Conservation (phyloP, 208 protist species). For the Wallacemonas collosoma region DNA sequence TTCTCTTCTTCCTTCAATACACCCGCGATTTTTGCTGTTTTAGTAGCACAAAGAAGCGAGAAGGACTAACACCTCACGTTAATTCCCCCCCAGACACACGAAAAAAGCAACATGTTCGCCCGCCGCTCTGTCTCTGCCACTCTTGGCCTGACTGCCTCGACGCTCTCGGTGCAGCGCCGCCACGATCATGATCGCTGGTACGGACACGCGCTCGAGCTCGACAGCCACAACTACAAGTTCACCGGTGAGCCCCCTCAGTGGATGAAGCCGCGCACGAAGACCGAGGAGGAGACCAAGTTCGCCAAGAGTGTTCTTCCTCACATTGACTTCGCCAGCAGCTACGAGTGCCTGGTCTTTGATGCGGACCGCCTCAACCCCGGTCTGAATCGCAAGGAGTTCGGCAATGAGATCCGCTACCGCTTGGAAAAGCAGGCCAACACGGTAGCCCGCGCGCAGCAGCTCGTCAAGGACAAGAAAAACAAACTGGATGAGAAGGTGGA, state of each 20-base stretch:
- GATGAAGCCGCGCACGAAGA: constrained; percentile 71
- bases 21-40: no score
- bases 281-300: constrained; percentile 82
- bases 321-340: constrained; percentile 84
- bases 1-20: no score
- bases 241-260: constrained; percentile 76
- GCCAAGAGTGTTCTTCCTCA: constrained; percentile 76
- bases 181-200: constrained; percentile 89
- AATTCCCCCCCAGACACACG: background rate
- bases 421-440: constrained; percentile 90
- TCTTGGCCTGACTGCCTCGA: constrained; percentile 33
- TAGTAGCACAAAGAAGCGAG: constrained; percentile 8
- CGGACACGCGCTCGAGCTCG: constrained; percentile 80
- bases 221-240: constrained; percentile 88
- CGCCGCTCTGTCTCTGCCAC: constrained; percentile 52
- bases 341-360: constrained; percentile 85
- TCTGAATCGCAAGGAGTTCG: constrained; percentile 89
- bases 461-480: constrained; percentile 66
- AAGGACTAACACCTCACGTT: constrained; percentile 4
- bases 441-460: constrained; percentile 81
- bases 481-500: constrained; percentile 51
- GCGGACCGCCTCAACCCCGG: constrained; percentile 76
- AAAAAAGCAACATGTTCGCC: constrained; percentile 46
- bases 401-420: constrained; percentile 82
- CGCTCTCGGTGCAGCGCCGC: constrained; percentile 58